Evolutionary conservation across 768 basidiomycete genomes (phyloP).

Genomic region (Lactarius hengduanensis): DNA sequence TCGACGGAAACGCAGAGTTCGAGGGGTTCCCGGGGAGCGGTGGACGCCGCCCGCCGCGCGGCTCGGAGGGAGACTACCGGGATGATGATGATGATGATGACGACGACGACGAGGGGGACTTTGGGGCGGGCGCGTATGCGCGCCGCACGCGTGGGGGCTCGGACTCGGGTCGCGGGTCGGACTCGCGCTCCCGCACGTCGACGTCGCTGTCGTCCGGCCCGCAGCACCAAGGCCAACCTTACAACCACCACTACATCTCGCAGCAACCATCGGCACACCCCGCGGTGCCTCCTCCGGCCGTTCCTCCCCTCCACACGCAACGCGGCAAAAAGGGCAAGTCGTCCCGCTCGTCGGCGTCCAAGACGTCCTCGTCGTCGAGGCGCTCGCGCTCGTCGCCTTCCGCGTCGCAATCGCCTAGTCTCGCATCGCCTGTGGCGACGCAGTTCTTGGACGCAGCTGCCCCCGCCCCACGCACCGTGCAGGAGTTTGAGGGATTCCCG

Average conservation of each 20-base stretch:
- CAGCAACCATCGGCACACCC: constrained; percentile 28
- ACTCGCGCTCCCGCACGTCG: constrained; percentile 62
- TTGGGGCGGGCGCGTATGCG: constrained; percentile 57
- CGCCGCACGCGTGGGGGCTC: constrained; percentile 36
- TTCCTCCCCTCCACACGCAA: constrained; percentile 4
- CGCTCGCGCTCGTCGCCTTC: constrained; percentile 42
- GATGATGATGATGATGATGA: constrained; percentile 42
- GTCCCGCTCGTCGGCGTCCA: constrained; percentile 29
- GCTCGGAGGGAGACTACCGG: constrained; percentile 13
- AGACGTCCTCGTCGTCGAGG: constrained; percentile 32
- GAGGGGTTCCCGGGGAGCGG: constrained; percentile 67
- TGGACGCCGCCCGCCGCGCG: constrained; percentile 1
- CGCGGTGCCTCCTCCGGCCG: not conserved
- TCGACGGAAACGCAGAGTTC: constrained; percentile 43
- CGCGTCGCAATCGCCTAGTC: constrained; percentile 44
- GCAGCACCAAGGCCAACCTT: constrained; percentile 10
- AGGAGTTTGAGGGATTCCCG: constrained; percentile 40
- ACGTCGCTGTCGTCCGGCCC: constrained; percentile 38
- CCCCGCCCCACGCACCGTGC: constrained; percentile 30
- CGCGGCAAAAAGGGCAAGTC: constrained; percentile 28
- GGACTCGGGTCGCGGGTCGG: constrained; percentile 44
- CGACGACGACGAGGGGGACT: constrained; percentile 47
- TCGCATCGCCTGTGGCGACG: constrained; percentile 43
- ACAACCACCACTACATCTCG: constrained; percentile 33
- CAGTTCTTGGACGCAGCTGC: constrained; percentile 33